phyloP scores from a whole-genome alignment of 2,329 filamentous ascomycete genomes.

The Beauveria varroae region DNA sequence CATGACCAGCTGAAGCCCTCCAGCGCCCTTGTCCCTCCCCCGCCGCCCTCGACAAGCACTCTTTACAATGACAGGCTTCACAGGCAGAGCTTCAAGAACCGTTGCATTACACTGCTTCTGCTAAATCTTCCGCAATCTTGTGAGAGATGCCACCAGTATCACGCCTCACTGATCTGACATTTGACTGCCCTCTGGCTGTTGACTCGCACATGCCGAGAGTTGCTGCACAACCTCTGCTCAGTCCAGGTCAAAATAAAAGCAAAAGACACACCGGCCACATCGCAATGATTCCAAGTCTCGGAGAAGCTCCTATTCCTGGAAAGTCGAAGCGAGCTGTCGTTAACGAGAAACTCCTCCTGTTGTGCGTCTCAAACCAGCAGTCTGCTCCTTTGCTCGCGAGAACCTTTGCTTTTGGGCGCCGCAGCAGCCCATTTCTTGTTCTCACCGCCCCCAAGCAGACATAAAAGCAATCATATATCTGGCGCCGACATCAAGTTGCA shows the following conservation, averaged over 20 bases:
- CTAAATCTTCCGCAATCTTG: conserved; percentile 1
- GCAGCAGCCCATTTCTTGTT: neutral
- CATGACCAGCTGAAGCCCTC: neutral
- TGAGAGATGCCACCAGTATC: conserved; percentile 6
- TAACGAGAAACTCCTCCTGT: neutral
- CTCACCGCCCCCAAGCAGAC: conserved; percentile 8
- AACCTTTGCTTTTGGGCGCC: neutral
- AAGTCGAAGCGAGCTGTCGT: neutral
- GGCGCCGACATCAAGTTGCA: neutral
- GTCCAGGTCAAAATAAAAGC: too few relatives aligned
- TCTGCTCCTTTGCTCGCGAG: neutral
- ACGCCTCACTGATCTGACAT: neutral
- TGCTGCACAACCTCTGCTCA: neutral
- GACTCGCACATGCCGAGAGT: neutral
- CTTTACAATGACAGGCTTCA: conserved; percentile 5
- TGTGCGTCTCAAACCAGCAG: neutral
- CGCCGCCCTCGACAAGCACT: neutral
- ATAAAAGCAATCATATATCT: neutral
- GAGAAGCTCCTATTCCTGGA: neutral
- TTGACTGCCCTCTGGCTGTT: neutral
- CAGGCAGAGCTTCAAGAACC: neutral
- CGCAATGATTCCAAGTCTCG: neutral
- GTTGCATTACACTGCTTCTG: conserved; percentile 1
- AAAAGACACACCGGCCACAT: neutral
- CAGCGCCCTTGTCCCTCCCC: neutral